A percentile compares a stretch with the other conserved stretches of the same genome.
These are phyloP conservation scores for Aureobasidium mangrovei DNA, from an alignment of 2,329 filamentous ascomycete species.

Conservation along the genomic window DNA sequence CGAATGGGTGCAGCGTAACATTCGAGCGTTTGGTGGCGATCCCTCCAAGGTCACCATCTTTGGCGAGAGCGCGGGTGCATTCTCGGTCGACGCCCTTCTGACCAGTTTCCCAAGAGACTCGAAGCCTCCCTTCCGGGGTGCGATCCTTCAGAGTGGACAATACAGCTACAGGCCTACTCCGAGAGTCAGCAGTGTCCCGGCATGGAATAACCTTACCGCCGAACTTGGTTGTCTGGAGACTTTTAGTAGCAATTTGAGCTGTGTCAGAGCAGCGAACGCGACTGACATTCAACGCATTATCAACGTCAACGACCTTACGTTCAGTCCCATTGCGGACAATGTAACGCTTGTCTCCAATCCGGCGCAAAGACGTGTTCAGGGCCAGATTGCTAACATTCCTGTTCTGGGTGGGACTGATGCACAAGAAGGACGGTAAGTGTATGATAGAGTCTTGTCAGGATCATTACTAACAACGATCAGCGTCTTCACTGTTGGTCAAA, in stretches of 20 bases:
- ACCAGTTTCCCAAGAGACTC: conserved; percentile 22
- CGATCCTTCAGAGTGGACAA: conserved; percentile 27
- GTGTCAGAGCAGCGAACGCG: conserved; percentile 25
- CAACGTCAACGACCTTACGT: conserved; percentile 23
- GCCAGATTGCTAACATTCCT: conserved; percentile 28
- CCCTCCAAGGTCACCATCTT: conserved; percentile 31
- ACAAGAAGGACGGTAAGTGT: conserved; percentile 27
- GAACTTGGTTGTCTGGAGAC: conserved; percentile 23
- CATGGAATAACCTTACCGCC: conserved; percentile 22
- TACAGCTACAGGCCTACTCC: conserved; percentile 20
- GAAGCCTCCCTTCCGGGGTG: conserved; percentile 27
- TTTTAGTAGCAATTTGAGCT: conserved; percentile 22
- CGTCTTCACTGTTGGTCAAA: conserved; percentile 25
- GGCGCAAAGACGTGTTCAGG: conserved; percentile 20
- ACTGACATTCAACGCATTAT: conserved; percentile 26
- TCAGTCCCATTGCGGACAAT: conserved; percentile 27
- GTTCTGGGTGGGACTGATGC: conserved; percentile 28
- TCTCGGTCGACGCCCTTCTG: conserved; percentile 26
- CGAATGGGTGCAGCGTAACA: conserved; percentile 32
- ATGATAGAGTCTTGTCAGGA: neutral
- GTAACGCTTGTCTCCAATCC: conserved; percentile 25
- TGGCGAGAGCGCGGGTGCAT: conserved; percentile 27
- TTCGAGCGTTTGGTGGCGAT: conserved; percentile 29
- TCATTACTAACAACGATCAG: conserved; percentile 11
- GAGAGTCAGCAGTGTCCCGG: conserved; percentile 8